phyloP scores from a whole-genome alignment of 768 basidiomycete species.

The Macrocybe gigantea region DNA sequence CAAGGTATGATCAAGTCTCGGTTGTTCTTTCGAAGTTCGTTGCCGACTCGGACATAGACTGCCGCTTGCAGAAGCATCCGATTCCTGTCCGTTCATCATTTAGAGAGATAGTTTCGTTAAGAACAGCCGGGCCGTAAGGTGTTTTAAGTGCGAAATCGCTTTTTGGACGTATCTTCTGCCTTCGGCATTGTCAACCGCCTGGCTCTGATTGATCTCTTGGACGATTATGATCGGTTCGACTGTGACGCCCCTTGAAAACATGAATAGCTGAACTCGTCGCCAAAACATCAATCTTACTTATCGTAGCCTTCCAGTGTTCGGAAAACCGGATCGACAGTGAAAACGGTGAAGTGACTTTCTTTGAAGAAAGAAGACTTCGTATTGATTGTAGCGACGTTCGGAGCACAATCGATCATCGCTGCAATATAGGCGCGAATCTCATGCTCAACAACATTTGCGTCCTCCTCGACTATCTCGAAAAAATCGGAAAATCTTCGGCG shows the following conservation, averaged over 20 bases:
- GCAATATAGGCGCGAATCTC: background rate
- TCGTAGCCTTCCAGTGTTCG: background rate
- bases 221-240: background rate
- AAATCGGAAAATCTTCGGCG: background rate
- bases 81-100: background rate
- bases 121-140: background rate
- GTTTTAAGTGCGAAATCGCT: slow-evolving; percentile 1
- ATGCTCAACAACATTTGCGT: background rate
- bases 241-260: background rate
- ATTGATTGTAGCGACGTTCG: slow-evolving; percentile 1
- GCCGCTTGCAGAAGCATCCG: background rate
- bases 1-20: slow-evolving; percentile 1
- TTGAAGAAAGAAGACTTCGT: slow-evolving; percentile 1
- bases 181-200: background rate
- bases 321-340: slow-evolving; percentile 1
- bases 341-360: slow-evolving; percentile 1
- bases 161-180: background rate
- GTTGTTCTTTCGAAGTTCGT: background rate
- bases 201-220: background rate
- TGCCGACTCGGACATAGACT: background rate
- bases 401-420: slow-evolving; percentile 1
- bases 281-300: slow-evolving; percentile 1
- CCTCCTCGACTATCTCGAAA: background rate
- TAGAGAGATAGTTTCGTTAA: background rate
- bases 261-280: background rate